phyloP scores from a whole-genome alignment of 345 rosid species.

The Eucalyptus polyanthemos region DNA sequence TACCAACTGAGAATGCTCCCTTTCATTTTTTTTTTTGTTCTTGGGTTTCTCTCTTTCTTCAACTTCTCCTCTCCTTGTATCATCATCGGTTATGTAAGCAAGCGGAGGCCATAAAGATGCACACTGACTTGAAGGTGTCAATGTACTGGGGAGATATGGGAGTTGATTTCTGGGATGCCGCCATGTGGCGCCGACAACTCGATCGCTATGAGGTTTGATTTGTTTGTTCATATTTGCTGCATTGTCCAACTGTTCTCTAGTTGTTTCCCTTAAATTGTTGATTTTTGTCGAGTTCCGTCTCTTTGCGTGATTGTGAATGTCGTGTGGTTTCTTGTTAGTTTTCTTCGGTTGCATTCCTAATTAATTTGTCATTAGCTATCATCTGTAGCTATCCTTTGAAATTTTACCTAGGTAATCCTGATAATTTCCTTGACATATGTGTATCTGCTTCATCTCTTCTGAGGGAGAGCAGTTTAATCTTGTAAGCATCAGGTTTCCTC shows the following conservation, averaged over 20 bases:
- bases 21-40: background rate
- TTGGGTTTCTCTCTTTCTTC: background rate
- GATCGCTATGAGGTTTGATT: conserved; percentile 49
- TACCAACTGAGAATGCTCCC: background rate
- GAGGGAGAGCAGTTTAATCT: background rate
- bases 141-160: conserved; percentile 82
- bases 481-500: background rate
- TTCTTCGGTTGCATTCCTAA: background rate
- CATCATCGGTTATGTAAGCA: conserved; percentile 29
- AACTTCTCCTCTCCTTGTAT: background rate
- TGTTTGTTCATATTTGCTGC: background rate
- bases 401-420: background rate
- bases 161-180: conserved; percentile 59
- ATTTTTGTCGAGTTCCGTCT: background rate
- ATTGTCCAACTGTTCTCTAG: background rate
- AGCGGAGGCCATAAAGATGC: conserved; percentile 58
- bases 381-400: background rate
- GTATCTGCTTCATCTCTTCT: background rate
- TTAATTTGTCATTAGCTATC: background rate
- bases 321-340: background rate
- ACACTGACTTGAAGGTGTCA: conserved; percentile 66
- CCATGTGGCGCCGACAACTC: conserved; percentile 42
- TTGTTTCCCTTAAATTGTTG: background rate
- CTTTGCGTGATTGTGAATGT: background rate
- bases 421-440: background rate